Base-by-base conservation (phyloP, 768 basidiomycete species). In the Termitomyces sp. region DNA sequence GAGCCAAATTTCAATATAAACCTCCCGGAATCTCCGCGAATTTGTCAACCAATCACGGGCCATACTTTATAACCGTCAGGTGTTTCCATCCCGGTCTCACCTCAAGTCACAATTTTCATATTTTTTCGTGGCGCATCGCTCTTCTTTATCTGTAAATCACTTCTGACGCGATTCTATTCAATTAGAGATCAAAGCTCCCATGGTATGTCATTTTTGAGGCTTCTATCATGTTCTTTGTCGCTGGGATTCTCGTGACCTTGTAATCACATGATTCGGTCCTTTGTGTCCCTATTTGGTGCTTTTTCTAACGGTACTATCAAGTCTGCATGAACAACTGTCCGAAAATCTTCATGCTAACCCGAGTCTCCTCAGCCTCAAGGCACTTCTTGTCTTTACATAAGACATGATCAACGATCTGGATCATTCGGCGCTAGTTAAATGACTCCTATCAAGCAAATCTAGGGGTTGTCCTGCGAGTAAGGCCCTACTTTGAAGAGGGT, bases 11-110 rank as follows among this genome's bases (percentile, higher is more conserved):
- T 39, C 36, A 53, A 56, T 55, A 55, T 55, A 50, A 48, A 60
- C 33, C 55, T 54, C 33, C 58, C 48, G 39, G 36, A 20, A 31
- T 36, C 22, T 31, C 54, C 58, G 56, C 48, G n/a, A 51, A 54
- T 61, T 62, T 60, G 58, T 62, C 60, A 65, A 60, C 62, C 62
- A 65, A 64, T 65, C 62, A 65, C 61, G 60, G 55, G 55, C 51
- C 29, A 44, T 39, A 55, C 29, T 59, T 63, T 59, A 60, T 59
- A 57, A 60, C 41, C 10, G 33, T 58, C 57, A 55, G 46, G 54
- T 58, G 53, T 28, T 37, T 36, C 22, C 41, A 3, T 33, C 45
- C 33, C 13, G 26, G 20, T 39, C 5, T 29, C 34, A 6, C 5
- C 47, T 45, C 37, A 37, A 37, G 6, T 37, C 12, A 6, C 10